These are phyloP conservation scores for Cutaneotrichosporon curvatum DNA, from an alignment of 1,284 basidiomycete species.

Conservation along the genomic window DNA sequence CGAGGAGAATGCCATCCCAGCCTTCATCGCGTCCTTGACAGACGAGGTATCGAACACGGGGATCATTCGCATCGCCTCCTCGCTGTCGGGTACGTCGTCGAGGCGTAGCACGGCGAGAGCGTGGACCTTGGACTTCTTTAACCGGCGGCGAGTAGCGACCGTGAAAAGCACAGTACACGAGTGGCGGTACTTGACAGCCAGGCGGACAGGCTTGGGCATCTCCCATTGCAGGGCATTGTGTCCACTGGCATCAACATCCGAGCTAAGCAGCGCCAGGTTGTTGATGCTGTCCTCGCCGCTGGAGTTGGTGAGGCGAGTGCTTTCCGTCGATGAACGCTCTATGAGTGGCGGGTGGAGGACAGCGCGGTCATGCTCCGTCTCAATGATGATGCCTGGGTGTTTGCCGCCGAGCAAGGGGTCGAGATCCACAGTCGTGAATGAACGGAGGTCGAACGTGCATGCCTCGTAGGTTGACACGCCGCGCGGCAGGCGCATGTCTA, in stretches of 20 bases:
- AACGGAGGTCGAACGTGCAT: slow-evolving; percentile 35
- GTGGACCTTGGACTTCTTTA: slow-evolving; percentile 37
- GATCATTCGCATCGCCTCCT: slow-evolving; percentile 15
- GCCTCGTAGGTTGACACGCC: slow-evolving; percentile 40
- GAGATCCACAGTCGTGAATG: slow-evolving; percentile 18
- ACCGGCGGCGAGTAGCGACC: slow-evolving; percentile 22
- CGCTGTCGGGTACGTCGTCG: slow-evolving; percentile 30
- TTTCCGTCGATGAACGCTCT: not conserved
- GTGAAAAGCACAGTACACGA: slow-evolving; percentile 40
- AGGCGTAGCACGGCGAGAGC: slow-evolving; percentile 34
- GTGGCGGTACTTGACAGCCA: slow-evolving; percentile 44
- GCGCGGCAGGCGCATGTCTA: slow-evolving; percentile 39
- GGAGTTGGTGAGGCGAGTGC: not conserved
- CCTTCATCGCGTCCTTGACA: slow-evolving; percentile 24
- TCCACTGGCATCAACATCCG: too few species aligned
- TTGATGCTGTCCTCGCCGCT: not conserved
- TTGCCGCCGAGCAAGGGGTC: slow-evolving; percentile 13
- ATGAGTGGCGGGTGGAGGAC: not conserved
- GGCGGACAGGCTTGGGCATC: slow-evolving; percentile 18
- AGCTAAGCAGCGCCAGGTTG: too few species aligned
- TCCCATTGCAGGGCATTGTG: slow-evolving; percentile 13
- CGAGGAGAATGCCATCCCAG: slow-evolving; percentile 1
- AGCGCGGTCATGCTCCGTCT: slow-evolving; percentile 31
- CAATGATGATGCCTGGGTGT: slow-evolving; percentile 26
- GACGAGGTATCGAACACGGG: slow-evolving; percentile 35